These are phyloP conservation scores for Pseudogymnoascus sp. DNA, from an alignment of 2,329 filamentous ascomycete species.

Conservation along the genomic window DNA sequence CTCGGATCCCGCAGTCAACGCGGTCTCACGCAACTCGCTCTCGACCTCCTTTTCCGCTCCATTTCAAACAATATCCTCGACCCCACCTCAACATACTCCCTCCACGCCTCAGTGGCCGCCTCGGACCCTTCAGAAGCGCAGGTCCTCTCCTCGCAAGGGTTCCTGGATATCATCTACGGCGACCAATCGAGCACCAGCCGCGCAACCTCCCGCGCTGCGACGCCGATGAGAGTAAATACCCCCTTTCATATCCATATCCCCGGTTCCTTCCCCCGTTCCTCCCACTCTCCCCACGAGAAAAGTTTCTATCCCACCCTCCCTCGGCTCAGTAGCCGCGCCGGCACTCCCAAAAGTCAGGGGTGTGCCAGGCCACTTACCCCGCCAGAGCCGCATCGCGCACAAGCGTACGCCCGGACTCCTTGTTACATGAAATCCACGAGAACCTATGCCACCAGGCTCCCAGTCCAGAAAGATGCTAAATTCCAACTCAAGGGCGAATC, in stretches of 20 bases:
- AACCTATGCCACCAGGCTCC: neutral
- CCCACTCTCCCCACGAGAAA: slow-evolving; percentile 12
- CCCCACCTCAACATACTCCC: slow-evolving; percentile 46
- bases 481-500: slow-evolving; percentile 45
- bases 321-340: slow-evolving; percentile 18
- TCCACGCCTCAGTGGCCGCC: slow-evolving; percentile 66
- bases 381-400: neutral
- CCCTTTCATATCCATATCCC: slow-evolving; percentile 18
- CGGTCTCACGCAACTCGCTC: slow-evolving; percentile 82
- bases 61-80: slow-evolving; percentile 67
- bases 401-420: slow-evolving; percentile 17
- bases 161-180: slow-evolving; percentile 70
- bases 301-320: slow-evolving; percentile 14
- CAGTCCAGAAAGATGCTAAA: slow-evolving; percentile 22
- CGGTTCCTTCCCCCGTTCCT: slow-evolving; percentile 16
- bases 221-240: slow-evolving; percentile 59
- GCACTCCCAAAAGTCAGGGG: slow-evolving; percentile 27
- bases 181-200: slow-evolving; percentile 53
- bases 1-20: slow-evolving; percentile 80
- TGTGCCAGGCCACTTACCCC: slow-evolving; percentile 20
- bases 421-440: slow-evolving; percentile 25
- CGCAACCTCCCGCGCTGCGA: slow-evolving; percentile 57
- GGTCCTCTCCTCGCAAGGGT: slow-evolving; percentile 65
- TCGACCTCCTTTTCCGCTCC: slow-evolving; percentile 83
- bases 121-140: slow-evolving; percentile 77